Base-by-base conservation (phyloP, 2,329 filamentous ascomycete species). In the Fusarium nanum region DNA sequence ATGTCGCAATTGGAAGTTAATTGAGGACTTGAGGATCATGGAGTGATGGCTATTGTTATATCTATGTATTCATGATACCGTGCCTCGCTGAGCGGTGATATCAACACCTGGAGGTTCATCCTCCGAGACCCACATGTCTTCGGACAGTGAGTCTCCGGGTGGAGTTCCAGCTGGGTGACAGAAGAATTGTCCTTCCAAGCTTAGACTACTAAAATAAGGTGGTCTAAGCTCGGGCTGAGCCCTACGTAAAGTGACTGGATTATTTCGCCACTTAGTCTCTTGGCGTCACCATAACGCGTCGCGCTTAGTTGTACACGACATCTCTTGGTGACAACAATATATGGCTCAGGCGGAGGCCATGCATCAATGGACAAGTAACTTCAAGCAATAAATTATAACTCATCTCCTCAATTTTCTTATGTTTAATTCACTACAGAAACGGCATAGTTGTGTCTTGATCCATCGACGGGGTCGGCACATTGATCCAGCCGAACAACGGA, bases 401-500 rank as follows among this genome's bases (percentile, higher is more conserved):
- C 18, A 12, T n/a, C 4, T 4, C 10, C 1, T 12, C 34, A 37
- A n/a, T n/a, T 4, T 11, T 1, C 18, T n/a, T 37, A 4, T 37
- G 18, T 12, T 37, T 4, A 9, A 1, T 25, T 34, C 10, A 10
- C 11, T 20, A 32, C 8, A 16, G 12, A 18, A n/a, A 37, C n/a
- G 5, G 23, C 4, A 7, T 4, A 3, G 10, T 2, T 3, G 25
- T n/a, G 1, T 23, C n/a, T 27, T 28, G 40, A 1, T 62, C 18
- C 2, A 62, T 4, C 0, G 22, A 41, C 0, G 60, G 57, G 5
- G 57, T 63, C 3, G 32, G 34, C 4, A 63, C 60, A 30, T 64
- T 56, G 5, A 63, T 64, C 58, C 58, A 64, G 2, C 60, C 60
- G 22, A 64, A 64, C 9, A 64, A 30, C 0, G 60, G 60, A 37